These are phyloP conservation scores for Candida qinlingensis DNA, from an alignment of 805 yeast species.

Conservation along the genomic window DNA sequence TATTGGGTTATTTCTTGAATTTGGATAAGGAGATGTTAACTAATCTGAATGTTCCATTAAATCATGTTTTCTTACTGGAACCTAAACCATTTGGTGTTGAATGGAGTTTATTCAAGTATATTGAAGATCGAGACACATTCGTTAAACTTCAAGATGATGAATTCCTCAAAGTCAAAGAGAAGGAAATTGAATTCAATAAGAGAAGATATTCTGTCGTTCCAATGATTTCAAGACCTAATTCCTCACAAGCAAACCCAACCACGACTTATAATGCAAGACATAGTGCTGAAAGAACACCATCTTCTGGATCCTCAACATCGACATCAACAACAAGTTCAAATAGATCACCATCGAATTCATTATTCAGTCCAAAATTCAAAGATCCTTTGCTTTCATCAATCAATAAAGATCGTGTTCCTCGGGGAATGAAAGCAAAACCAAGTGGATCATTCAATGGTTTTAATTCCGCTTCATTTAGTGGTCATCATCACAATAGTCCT, in stretches of 20 bases:
- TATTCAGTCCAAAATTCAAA: background rate
- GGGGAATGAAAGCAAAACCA: background rate
- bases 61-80: constrained; percentile 83
- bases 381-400: background rate
- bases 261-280: background rate
- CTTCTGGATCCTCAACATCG: background rate
- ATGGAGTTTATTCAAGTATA: constrained; percentile 84
- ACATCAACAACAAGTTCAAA: background rate
- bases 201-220: constrained; percentile 72
- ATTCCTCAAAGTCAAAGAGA: constrained; percentile 45
- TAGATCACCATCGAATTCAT: background rate
- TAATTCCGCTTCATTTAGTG: background rate
- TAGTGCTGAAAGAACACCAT: constrained; percentile 1
- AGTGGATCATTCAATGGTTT: background rate
- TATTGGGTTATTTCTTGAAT: constrained; percentile 85
- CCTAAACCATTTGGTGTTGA: constrained; percentile 95
- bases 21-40: constrained; percentile 75
- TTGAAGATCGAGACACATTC: constrained; percentile 75
- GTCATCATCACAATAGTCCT: background rate
- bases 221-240: constrained; percentile 22
- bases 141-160: constrained; percentile 47
- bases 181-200: constrained; percentile 63
- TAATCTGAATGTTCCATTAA: constrained; percentile 88
- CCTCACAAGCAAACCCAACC: constrained; percentile 2
- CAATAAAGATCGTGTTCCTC: constrained; percentile 5